Conservation (phyloP, 768 basidiomycete genomes). For the Lactifluus piperatus region DNA sequence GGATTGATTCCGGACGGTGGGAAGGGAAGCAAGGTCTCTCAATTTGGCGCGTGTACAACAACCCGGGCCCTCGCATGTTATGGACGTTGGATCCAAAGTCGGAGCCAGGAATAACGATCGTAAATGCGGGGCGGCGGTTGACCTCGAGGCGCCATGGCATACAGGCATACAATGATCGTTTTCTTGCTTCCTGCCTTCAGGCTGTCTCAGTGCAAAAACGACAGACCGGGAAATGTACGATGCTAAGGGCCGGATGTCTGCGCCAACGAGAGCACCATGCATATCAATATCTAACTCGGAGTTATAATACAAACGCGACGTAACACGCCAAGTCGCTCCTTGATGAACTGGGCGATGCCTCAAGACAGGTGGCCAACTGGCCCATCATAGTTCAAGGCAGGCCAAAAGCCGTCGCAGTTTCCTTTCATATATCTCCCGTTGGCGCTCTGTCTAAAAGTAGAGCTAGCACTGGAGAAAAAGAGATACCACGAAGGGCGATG, state of each 20-base stretch:
- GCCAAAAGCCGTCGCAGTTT: neutral
- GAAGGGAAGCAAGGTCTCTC: slow-evolving; percentile 10
- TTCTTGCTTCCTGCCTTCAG: slow-evolving; percentile 13
- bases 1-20: neutral
- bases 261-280: slow-evolving; percentile 5
- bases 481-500: neutral
- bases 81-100: slow-evolving; percentile 10
- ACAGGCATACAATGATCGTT: slow-evolving; percentile 13
- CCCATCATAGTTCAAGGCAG: neutral
- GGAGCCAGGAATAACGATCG: slow-evolving; percentile 18
- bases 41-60: slow-evolving; percentile 2
- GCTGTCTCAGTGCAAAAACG: slow-evolving; percentile 5
- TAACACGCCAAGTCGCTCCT: slow-evolving; percentile 4
- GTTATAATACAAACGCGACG: slow-evolving; percentile 13
- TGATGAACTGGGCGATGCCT: slow-evolving; percentile 1
- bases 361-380: neutral
- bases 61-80: slow-evolving; percentile 16
- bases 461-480: neutral
- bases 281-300: slow-evolving; percentile 7
- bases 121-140: slow-evolving; percentile 10
- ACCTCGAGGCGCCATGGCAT: slow-evolving; percentile 14
- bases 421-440: neutral
- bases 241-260: neutral
- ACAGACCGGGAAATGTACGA: neutral
- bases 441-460: neutral